These are phyloP conservation scores for Trypanosoma vivax DNA, from an alignment of 208 protist genomes.

Conservation along the genomic window DNA sequence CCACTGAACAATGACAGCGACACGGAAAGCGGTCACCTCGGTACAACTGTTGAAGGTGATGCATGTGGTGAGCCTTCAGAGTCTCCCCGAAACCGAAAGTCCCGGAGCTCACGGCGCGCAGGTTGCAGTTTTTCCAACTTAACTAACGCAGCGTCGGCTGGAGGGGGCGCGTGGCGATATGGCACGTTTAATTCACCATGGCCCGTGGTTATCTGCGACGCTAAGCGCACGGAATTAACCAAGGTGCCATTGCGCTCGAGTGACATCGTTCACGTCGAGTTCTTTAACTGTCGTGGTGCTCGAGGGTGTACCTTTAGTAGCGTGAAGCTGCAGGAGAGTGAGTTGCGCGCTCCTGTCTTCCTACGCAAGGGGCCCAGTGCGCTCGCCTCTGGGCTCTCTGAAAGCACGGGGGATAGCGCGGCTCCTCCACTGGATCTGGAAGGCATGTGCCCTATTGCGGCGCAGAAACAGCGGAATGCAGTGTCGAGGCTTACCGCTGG, in stretches of 20 bases:
- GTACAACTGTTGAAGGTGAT: background rate
- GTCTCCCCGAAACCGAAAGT: background rate
- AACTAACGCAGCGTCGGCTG: too few relatives aligned
- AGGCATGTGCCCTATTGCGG: constrained; percentile 1
- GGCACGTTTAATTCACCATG: constrained; percentile 30
- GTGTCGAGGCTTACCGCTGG: constrained; percentile 25
- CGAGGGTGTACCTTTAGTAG: constrained; percentile 39
- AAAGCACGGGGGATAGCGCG: too few relatives aligned
- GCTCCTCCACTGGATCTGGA: constrained; percentile 7
- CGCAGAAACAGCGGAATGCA: constrained; percentile 24
- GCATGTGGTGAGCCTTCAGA: background rate
- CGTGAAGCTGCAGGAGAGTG: constrained; percentile 46
- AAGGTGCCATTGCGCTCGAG: constrained; percentile 20
- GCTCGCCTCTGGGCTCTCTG: too few relatives aligned
- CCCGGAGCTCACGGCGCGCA: background rate
- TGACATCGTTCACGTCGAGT: constrained; percentile 51
- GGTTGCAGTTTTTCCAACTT: background rate
- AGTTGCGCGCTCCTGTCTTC: constrained; percentile 52
- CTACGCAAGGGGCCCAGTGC: constrained; percentile 30
- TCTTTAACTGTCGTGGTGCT: constrained; percentile 77
- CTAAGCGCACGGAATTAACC: background rate
- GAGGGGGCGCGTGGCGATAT: constrained; percentile 15
- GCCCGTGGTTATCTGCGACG: background rate
- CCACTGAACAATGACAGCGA: constrained; percentile 21
- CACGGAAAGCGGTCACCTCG: background rate